Evolutionary conservation across 2,329 filamentous ascomycete species (phyloP).

Genomic region (Arthrobotrys sinensis): DNA sequence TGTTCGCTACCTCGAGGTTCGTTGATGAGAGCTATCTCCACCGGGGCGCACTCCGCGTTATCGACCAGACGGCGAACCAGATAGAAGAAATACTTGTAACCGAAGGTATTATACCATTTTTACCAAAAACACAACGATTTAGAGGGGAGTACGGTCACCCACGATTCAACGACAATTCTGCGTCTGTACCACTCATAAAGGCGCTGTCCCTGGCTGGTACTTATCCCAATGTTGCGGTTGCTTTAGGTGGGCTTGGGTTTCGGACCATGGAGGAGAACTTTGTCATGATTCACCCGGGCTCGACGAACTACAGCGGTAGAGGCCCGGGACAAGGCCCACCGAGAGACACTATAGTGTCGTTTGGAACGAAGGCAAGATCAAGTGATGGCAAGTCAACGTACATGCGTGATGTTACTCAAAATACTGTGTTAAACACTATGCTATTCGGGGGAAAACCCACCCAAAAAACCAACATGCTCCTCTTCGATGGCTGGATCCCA

Average conservation of each 20-base stretch:
- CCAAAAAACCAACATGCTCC: constrained; percentile 48
- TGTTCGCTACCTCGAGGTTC: constrained; percentile 64
- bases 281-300: constrained; percentile 64
- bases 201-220: constrained; percentile 69
- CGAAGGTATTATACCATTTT: constrained; percentile 65
- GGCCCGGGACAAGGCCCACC: constrained; percentile 27
- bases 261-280: constrained; percentile 64
- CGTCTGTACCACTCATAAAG: constrained; percentile 69
- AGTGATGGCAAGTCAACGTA: constrained; percentile 63
- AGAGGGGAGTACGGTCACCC: constrained; percentile 65
- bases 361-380: constrained; percentile 63
- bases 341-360: constrained; percentile 62
- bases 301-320: constrained; percentile 62
- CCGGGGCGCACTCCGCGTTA: constrained; percentile 66
- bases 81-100: constrained; percentile 67
- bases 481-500: constrained; percentile 64
- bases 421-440: constrained; percentile 61
- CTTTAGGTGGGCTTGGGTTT: constrained; percentile 62
- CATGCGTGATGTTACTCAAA: constrained; percentile 63
- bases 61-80: constrained; percentile 67
- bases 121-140: constrained; percentile 51
- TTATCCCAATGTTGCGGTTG: constrained; percentile 69
- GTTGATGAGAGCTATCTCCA: constrained; percentile 66
- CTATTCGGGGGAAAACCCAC: constrained; percentile 63
- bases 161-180: constrained; percentile 69